phyloP scores from a whole-genome alignment of 331 rosid genomes.

The Arachis monticola region DNA sequence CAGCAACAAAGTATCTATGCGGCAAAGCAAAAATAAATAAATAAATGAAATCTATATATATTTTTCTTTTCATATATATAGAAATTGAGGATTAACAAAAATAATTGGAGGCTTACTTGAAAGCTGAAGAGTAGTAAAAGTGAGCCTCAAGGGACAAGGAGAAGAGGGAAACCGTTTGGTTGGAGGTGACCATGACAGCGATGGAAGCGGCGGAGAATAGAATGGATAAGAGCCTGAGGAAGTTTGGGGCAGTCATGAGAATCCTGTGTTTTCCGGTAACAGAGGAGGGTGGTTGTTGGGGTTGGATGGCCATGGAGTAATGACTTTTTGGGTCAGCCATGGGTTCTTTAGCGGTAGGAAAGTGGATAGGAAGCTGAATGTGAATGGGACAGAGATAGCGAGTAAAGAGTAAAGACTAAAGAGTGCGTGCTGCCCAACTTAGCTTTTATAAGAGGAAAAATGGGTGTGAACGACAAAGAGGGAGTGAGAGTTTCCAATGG shows the following conservation, averaged over 20 bases:
- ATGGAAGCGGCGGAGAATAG: constrained; percentile 50
- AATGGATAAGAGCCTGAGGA: constrained; percentile 57
- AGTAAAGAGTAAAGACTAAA: constrained; percentile 8
- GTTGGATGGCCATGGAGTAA: constrained; percentile 17
- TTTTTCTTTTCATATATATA: too few species aligned
- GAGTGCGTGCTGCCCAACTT: not conserved
- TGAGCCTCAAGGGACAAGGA: constrained; percentile 49
- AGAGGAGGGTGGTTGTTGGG: not conserved
- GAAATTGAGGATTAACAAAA: not conserved
- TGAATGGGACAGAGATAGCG: not conserved
- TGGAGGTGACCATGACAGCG: constrained; percentile 53
- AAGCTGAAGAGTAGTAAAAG: constrained; percentile 60
- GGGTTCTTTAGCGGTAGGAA: not conserved
- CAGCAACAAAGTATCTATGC: constrained; percentile 67
- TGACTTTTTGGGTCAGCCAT: constrained; percentile 34
- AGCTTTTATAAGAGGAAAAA: constrained; percentile 8
- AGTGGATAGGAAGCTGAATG: not conserved
- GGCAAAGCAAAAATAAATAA: not conserved
- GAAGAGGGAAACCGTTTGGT: constrained; percentile 56
- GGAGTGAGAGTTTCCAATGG: not conserved
- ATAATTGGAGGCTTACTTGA: constrained; percentile 45
- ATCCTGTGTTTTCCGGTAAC: constrained; percentile 6
- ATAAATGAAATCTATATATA: not conserved
- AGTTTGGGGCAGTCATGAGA: constrained; percentile 39
- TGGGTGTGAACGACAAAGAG: not conserved